These are phyloP conservation scores for Aureobasidium sp. DNA, from an alignment of 2,329 filamentous ascomycete genomes.

Conservation along the genomic window DNA sequence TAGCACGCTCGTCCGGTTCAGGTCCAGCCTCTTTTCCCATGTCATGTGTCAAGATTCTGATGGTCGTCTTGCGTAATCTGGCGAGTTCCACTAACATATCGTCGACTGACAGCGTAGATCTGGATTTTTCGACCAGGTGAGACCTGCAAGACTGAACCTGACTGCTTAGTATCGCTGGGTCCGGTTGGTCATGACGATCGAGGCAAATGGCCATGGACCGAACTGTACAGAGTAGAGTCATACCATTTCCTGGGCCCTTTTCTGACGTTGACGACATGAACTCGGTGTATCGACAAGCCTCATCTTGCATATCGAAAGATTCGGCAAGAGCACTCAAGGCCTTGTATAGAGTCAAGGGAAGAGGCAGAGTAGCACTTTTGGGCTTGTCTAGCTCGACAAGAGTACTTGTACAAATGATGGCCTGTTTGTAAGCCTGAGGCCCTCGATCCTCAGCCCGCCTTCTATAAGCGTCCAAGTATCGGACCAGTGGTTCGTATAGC, in stretches of 20 bases:
- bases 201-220: not conserved
- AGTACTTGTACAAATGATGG: not conserved
- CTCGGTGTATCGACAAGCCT: not conserved
- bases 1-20: not conserved
- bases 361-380: not conserved
- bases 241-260: not conserved
- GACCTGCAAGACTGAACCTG: not conserved
- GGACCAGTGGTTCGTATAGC: conserved; percentile 55
- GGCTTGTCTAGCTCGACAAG: not conserved
- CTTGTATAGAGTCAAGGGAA: not conserved
- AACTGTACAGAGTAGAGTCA: not conserved
- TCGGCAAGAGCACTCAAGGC: not conserved
- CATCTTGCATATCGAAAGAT: not conserved
- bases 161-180: not conserved
- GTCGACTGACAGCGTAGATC: not conserved
- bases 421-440: not conserved
- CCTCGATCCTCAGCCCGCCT: not conserved
- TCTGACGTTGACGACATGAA: not conserved
- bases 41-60: not conserved
- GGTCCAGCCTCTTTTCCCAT: not conserved
- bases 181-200: not conserved
- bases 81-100: not conserved
- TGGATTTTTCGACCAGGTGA: not conserved
- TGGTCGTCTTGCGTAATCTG: not conserved
- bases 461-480: conserved; percentile 54